A percentile compares a stretch with the other conserved stretches of the same genome.
These are phyloP conservation scores for Stagonosporopsis cucurbitacearum DNA, from an alignment of 2,329 filamentous ascomycete species.

Conservation along the genomic window DNA sequence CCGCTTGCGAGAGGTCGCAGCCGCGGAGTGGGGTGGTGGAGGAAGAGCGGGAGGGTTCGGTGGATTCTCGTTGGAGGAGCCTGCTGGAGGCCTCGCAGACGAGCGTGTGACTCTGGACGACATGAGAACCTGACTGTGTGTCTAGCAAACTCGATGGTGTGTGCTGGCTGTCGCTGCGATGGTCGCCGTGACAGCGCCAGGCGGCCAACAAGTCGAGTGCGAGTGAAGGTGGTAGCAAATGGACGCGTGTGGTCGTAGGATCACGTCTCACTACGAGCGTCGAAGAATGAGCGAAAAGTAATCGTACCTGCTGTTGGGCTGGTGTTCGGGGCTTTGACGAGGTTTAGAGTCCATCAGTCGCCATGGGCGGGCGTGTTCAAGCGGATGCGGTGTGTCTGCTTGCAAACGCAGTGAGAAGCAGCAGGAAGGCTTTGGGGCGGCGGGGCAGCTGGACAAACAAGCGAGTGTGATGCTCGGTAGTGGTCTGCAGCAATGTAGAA, in stretches of 20 bases:
- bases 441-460: slow-evolving; percentile 11
- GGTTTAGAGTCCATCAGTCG: slow-evolving; percentile 40
- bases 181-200: slow-evolving; percentile 38
- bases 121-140: slow-evolving; percentile 71
- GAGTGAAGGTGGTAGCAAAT: slow-evolving; percentile 19
- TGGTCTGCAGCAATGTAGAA: slow-evolving; percentile 20
- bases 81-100: slow-evolving; percentile 86
- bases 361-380: slow-evolving; percentile 47
- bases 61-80: slow-evolving; percentile 51
- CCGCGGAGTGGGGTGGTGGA: slow-evolving; percentile 50
- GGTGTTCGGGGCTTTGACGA: slow-evolving; percentile 35
- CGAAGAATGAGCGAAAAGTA: slow-evolving; percentile 26
- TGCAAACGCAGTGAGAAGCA: slow-evolving; percentile 25
- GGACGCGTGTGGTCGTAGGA: slow-evolving; percentile 8
- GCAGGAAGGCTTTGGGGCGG: slow-evolving; percentile 9
- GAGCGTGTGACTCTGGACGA: slow-evolving; percentile 96
- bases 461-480: slow-evolving; percentile 12
- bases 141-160: slow-evolving; percentile 35
- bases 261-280: slow-evolving; percentile 16
- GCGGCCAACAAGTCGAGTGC: slow-evolving; percentile 32
- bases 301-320: slow-evolving; percentile 33
- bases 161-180: slow-evolving; percentile 40
- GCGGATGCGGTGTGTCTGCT: slow-evolving; percentile 39
- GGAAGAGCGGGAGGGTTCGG: slow-evolving; percentile 52
- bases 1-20: slow-evolving; percentile 71